Conservation (phyloP, 768 basidiomycete genomes). For the Podaxis sp. region DNA sequence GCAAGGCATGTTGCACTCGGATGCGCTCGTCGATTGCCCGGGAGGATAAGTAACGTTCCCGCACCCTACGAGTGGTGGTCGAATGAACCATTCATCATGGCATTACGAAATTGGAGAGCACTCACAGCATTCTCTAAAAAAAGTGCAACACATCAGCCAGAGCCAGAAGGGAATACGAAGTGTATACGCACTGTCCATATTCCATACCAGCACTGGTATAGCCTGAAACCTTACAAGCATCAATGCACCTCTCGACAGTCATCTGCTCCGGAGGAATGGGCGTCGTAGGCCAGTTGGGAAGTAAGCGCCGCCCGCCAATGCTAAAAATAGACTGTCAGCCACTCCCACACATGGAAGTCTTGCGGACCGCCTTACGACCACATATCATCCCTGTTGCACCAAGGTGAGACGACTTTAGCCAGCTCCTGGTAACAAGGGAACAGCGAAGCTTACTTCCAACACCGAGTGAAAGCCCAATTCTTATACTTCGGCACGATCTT, state of each 20-base stretch:
- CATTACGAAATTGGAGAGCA: background rate
- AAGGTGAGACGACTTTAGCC: background rate
- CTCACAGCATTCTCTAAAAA: conserved; percentile 19
- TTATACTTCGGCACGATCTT: conserved; percentile 13
- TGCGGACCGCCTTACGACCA: conserved; percentile 8
- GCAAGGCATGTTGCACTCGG: conserved; percentile 20
- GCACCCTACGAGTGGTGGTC: conserved; percentile 6
- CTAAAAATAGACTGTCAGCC: background rate
- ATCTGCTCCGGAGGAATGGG: conserved; percentile 20
- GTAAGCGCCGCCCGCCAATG: conserved; percentile 3
- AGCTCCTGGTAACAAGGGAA: background rate
- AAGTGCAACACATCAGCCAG: background rate
- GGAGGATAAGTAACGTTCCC: conserved; percentile 18
- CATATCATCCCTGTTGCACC: conserved; percentile 14
- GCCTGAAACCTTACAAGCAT: conserved; percentile 19
- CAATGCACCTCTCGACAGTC: conserved; percentile 22
- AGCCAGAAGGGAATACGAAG: background rate
- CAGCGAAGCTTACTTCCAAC: conserved; percentile 18
- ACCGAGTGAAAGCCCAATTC: conserved; percentile 18
- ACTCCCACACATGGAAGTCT: background rate
- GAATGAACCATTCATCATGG: too few species aligned
- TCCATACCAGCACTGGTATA: conserved; percentile 21
- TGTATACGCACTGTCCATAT: conserved; percentile 20
- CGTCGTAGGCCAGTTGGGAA: conserved; percentile 16
- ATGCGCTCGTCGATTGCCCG: conserved; percentile 3